Conservation (phyloP, 2,329 filamentous ascomycete genomes). For the Microdochium nivale region DNA sequence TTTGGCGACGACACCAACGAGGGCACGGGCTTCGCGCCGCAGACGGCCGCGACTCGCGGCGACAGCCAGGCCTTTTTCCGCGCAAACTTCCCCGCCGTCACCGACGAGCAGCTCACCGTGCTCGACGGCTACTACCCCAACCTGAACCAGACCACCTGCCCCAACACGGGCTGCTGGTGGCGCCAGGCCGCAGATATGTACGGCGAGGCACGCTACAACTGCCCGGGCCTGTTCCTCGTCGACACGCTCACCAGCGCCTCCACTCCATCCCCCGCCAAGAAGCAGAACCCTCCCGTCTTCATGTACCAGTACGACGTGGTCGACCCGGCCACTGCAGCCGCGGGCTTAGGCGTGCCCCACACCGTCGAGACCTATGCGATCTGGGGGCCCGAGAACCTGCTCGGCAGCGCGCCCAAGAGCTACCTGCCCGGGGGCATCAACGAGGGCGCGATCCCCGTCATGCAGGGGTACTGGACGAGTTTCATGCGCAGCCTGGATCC, state of each 20-base stretch:
- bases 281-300: constrained; percentile 37
- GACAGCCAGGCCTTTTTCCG: constrained; percentile 47
- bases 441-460: constrained; percentile 44
- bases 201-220: constrained; percentile 58
- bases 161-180: constrained; percentile 45
- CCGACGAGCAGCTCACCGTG: constrained; percentile 33
- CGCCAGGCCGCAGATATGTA: constrained; percentile 48
- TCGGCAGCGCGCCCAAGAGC: constrained; percentile 37
- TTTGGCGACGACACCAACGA: constrained; percentile 54
- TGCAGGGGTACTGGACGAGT: constrained; percentile 66
- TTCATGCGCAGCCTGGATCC: constrained; percentile 62
- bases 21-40: constrained; percentile 53
- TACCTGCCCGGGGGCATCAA: constrained; percentile 47
- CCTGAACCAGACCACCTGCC: constrained; percentile 33
- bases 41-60: constrained; percentile 31
- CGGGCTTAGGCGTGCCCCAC: constrained; percentile 57
- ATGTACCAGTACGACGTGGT: constrained; percentile 64
- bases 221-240: constrained; percentile 50
- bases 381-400: constrained; percentile 53
- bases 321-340: constrained; percentile 41
- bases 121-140: constrained; percentile 51
- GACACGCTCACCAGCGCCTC: constrained; percentile 25
- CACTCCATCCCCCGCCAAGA: constrained; percentile 14
- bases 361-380: constrained; percentile 59
- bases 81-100: constrained; percentile 49